A percentile compares a stretch with the other conserved stretches of the same genome.
These are phyloP conservation scores for Fusarium circinatum DNA, from an alignment of 2,329 filamentous ascomycete genomes.

Conservation along the genomic window DNA sequence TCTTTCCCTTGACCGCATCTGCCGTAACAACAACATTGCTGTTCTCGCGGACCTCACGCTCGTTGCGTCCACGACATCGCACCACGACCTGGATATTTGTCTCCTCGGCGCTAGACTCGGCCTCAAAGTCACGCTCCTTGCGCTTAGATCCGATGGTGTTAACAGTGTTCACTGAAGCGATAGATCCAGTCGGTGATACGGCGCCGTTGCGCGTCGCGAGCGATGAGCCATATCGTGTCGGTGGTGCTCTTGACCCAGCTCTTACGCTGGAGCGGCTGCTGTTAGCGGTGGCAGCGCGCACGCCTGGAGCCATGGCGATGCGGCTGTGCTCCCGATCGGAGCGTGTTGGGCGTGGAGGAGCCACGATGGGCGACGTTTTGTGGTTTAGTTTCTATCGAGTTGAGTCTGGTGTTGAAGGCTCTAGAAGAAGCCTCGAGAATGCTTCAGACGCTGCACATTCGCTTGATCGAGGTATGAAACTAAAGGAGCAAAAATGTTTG, in stretches of 20 bases:
- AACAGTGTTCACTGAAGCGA: constrained; percentile 69
- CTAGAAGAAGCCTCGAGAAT: background rate
- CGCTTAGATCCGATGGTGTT: constrained; percentile 75
- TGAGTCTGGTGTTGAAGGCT: constrained; percentile 8
- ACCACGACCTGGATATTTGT: constrained; percentile 99
- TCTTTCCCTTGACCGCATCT: constrained; percentile 86
- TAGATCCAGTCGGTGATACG: constrained; percentile 76
- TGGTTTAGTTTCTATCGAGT: constrained; percentile 2
- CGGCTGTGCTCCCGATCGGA: constrained; percentile 52
- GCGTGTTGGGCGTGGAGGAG: constrained; percentile 50
- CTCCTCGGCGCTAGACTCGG: constrained; percentile 73
- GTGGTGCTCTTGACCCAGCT: constrained; percentile 37
- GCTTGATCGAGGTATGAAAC: background rate
- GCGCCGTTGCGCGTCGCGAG: constrained; percentile 52
- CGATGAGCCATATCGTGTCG: constrained; percentile 40
- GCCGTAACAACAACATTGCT: constrained; percentile 91
- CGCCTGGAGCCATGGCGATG: constrained; percentile 47
- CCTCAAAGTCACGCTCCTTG: constrained; percentile 86
- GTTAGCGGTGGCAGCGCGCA: constrained; percentile 39
- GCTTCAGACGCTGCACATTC: constrained; percentile 11
- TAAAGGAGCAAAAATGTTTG: constrained; percentile 6
- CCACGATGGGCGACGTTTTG: constrained; percentile 46
- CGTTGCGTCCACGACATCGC: constrained; percentile 89
- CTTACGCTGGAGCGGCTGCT: constrained; percentile 41
- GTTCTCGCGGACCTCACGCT: constrained; percentile 93